Base-by-base conservation (phyloP, 1,284 basidiomycete species). In the Cryptococcus sp. region DNA sequence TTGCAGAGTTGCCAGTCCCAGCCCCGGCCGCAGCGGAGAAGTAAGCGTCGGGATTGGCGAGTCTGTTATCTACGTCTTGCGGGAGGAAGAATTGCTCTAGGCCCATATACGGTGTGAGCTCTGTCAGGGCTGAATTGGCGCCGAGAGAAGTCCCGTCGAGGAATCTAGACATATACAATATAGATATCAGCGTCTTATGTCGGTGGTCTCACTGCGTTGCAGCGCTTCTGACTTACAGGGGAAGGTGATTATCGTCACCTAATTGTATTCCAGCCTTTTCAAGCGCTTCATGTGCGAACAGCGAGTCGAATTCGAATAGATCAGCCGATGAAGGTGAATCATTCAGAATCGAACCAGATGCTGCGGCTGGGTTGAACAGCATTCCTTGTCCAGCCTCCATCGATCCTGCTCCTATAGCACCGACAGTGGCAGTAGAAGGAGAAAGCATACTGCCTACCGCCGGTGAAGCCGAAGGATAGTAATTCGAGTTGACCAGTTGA, bases 21-120 rank as follows among this genome's bases (percentile, higher is more conserved):
- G 29, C 29, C 8, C 29, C 29, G 29, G 29, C 29, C 8, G 8
- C 29, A 34, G 29, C 29, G 2, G 29, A 7, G 29, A 34, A 34
- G 29, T 10, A 34, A 16, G 38, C 19, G n/a, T 54, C 56, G 3
- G 59, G 61, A 15, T 60, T 65, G 4, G 57, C 68, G 4, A 77
- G 57, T 5, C 66, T 58, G 43, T 67, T 63, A 47, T 77, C 75
- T 19, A 77, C 64, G 7, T 73, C 71, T 11, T 70, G 68, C 16
- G 77, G 78, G 20, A 79, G 63, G 70, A 79, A 79, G 67, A 77
- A 79, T 16, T 70, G 64, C 56, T 79, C 78, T 48, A 79, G 66
- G 0, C 78, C 78, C 6, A 78, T 63, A 48, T 73, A 72, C 5
- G 73, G 67, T 3, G 72, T 70, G 50, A 70, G 72, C 52, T 76